These are phyloP conservation scores for Pseudogymnoascus sp. DNA, from an alignment of 2,329 filamentous ascomycete genomes.

Conservation along the genomic window DNA sequence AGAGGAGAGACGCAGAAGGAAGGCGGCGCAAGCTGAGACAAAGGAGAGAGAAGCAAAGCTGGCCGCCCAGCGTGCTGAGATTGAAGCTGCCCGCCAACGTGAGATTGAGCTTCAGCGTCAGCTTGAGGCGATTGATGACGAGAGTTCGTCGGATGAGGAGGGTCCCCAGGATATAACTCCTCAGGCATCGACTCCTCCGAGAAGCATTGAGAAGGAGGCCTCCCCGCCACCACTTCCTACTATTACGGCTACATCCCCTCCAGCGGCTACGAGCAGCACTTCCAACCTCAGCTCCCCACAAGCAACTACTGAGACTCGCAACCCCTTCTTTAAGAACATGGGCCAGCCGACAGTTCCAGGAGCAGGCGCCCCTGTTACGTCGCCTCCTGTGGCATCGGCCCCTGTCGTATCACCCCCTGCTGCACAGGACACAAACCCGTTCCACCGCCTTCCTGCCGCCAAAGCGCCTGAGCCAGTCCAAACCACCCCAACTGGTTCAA, in stretches of 20 bases:
- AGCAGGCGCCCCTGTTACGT: slow-evolving; percentile 35
- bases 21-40: slow-evolving; percentile 76
- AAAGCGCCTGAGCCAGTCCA: slow-evolving; percentile 38
- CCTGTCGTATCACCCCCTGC: slow-evolving; percentile 18
- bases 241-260: slow-evolving; percentile 37
- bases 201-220: slow-evolving; percentile 44
- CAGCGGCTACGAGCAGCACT: slow-evolving; percentile 41
- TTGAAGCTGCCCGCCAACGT: slow-evolving; percentile 82
- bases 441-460: slow-evolving; percentile 68
- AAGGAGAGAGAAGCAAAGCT: slow-evolving; percentile 83
- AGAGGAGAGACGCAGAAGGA: slow-evolving; percentile 88
- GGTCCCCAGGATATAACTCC: slow-evolving; percentile 62
- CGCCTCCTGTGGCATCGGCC: slow-evolving; percentile 28
- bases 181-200: slow-evolving; percentile 51
- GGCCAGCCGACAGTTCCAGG: slow-evolving; percentile 47
- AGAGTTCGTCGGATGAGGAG: slow-evolving; percentile 76
- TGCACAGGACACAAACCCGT: slow-evolving; percentile 81
- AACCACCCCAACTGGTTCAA: slow-evolving; percentile 36
- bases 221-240: slow-evolving; percentile 46
- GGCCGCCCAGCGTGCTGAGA: slow-evolving; percentile 78
- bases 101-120: slow-evolving; percentile 85
- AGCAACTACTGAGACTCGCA: slow-evolving; percentile 72
- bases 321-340: slow-evolving; percentile 90
- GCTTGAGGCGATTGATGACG: slow-evolving; percentile 66
- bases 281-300: slow-evolving; percentile 44